phyloP scores from a whole-genome alignment of 768 basidiomycete genomes.

The Boletus subparvulus region DNA sequence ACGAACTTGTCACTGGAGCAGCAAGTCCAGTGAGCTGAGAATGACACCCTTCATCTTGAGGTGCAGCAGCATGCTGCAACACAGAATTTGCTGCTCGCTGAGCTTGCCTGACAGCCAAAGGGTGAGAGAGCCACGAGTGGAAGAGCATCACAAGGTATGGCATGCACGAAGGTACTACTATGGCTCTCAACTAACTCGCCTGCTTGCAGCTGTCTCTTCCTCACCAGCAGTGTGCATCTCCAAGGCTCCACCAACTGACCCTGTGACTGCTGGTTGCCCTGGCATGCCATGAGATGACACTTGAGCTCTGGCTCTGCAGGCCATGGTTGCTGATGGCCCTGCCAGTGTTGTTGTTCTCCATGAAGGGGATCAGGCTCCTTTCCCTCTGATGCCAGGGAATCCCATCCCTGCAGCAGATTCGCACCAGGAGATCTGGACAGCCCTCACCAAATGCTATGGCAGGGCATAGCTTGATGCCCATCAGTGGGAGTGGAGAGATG shows the following conservation, averaged over 20 bases:
- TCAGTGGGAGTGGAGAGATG: conserved; percentile 23
- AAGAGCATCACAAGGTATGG: neutral
- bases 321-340: no score
- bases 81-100: neutral
- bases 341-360: no score
- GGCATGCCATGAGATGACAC: no score
- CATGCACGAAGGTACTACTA: no score
- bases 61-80: neutral
- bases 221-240: no score
- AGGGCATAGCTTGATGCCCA: conserved; percentile 16
- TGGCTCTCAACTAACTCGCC: no score
- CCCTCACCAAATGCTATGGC: neutral
- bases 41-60: neutral
- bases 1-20: neutral
- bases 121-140: neutral
- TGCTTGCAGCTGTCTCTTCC: no score
- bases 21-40: neutral
- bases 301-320: no score
- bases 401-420: neutral
- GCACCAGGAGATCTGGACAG: neutral
- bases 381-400: no score
- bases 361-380: no score
- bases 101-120: neutral
- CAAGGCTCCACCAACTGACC: no score
- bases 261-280: no score